Conservation (phyloP, 1,139 yeast genomes). For the Saccharomyces hybrid region DNA sequence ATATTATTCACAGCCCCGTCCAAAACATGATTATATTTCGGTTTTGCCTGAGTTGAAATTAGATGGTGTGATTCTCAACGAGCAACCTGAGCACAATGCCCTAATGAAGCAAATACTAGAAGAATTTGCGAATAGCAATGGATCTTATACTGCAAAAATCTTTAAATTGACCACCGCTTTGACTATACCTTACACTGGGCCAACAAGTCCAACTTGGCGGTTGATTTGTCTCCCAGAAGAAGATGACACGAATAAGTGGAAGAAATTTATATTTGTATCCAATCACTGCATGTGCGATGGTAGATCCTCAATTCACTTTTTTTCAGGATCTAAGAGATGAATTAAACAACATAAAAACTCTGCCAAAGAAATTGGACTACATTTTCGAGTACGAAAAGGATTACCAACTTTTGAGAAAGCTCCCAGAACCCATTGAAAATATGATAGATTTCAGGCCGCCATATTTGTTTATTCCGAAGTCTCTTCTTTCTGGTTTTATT, state of each 20-base stretch:
- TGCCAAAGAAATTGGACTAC: background rate
- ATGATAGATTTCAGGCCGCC: background rate
- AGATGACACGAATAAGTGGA: slow-evolving; percentile 1
- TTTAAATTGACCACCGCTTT: slow-evolving; percentile 5
- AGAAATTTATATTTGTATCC: slow-evolving; percentile 7
- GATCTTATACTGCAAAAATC: background rate
- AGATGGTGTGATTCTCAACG: background rate
- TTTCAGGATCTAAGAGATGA: slow-evolving; percentile 7
- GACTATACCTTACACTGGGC: slow-evolving; percentile 6
- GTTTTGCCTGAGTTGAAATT: slow-evolving; percentile 5
- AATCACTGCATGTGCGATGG: slow-evolving; percentile 11
- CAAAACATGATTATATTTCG: slow-evolving; percentile 9
- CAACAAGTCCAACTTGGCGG: slow-evolving; percentile 9
- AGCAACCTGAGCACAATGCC: background rate
- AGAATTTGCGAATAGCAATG: slow-evolving; percentile 2
- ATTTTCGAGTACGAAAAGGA: slow-evolving; percentile 4
- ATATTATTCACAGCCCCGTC: slow-evolving; percentile 6
- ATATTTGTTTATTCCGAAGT: background rate
- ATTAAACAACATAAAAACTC: slow-evolving; percentile 2
- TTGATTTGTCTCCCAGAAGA: slow-evolving; percentile 6
- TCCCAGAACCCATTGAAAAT: slow-evolving; percentile 7
- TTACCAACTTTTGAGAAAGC: background rate
- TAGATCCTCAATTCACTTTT: slow-evolving; percentile 7
- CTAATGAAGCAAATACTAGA: background rate
- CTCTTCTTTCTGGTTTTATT: background rate